Conservation (phyloP, 371 early-diverging fungal genomes). For the Mucor mucedo region DNA sequence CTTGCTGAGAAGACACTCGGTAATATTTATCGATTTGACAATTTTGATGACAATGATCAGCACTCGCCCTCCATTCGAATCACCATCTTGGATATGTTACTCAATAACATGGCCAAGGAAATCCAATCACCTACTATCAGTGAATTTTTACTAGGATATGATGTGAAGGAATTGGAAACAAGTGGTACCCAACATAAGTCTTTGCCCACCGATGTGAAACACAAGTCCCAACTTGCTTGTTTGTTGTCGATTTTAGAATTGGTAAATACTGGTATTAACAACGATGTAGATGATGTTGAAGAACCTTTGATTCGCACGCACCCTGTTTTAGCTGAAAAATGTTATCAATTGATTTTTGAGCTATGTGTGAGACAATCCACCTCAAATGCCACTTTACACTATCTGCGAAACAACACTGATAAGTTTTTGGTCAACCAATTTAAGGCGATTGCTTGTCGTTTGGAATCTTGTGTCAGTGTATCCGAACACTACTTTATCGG, state of each 20-base stretch:
- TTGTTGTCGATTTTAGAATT: slow-evolving; percentile 72
- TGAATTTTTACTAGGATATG: slow-evolving; percentile 87
- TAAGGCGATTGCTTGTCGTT: slow-evolving; percentile 39
- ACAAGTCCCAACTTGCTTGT: slow-evolving; percentile 45
- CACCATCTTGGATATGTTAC: slow-evolving; percentile 73
- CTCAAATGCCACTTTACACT: slow-evolving; percentile 71
- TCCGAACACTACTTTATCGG: slow-evolving; percentile 26
- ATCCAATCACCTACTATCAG: slow-evolving; percentile 70
- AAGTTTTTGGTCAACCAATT: slow-evolving; percentile 72
- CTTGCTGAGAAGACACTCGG: slow-evolving; percentile 24
- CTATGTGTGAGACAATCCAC: slow-evolving; percentile 74
- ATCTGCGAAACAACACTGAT: slow-evolving; percentile 70
- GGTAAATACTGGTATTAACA: slow-evolving; percentile 27
- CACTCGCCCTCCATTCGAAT: slow-evolving; percentile 59
- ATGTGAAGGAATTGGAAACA: slow-evolving; percentile 33
- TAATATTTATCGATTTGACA: slow-evolving; percentile 20
- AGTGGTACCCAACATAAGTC: slow-evolving; percentile 31
- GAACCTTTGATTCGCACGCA: slow-evolving; percentile 39
- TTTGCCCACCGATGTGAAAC: slow-evolving; percentile 18
- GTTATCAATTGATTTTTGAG: slow-evolving; percentile 79
- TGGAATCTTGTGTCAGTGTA: slow-evolving; percentile 16
- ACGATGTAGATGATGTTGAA: slow-evolving; percentile 26
- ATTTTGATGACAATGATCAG: slow-evolving; percentile 4
- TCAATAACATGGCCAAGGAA: slow-evolving; percentile 55
- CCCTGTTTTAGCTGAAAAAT: slow-evolving; percentile 84